Percentiles rank a stretch among this genome's conserved stretches.
Conservation (phyloP, 768 basidiomycete genomes). For the Clavaria fumosa region DNA sequence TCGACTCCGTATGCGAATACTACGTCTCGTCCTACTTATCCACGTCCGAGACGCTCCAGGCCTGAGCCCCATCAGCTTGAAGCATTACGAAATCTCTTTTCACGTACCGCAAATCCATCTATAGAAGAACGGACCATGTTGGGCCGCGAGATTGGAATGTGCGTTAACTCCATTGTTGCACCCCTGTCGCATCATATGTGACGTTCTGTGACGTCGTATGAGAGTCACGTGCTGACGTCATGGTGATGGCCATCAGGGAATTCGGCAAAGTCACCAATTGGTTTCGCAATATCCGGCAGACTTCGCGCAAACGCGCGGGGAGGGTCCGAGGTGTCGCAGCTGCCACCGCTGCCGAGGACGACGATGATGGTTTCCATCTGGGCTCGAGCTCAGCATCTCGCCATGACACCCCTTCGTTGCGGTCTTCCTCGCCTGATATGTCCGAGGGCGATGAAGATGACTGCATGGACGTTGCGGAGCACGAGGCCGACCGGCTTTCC, state of each 20-base stretch:
- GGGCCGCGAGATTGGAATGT: conserved; percentile 68
- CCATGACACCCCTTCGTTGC: conserved; percentile 33
- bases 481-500: conserved; percentile 21
- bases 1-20: no score
- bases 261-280: conserved; percentile 77
- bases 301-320: conserved; percentile 56
- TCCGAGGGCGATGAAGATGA: conserved; percentile 27
- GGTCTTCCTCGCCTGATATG: conserved; percentile 38
- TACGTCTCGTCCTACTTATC: no score
- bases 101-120: conserved; percentile 54
- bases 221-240: conserved; percentile 4
- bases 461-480: conserved; percentile 33
- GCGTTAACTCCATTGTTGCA: conserved; percentile 15
- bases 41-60: conserved; percentile 58
- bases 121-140: conserved; percentile 67
- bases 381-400: conserved; percentile 32
- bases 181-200: background rate
- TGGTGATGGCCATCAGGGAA: conserved; percentile 31
- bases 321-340: no score
- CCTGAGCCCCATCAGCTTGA: conserved; percentile 69
- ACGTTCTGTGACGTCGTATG: background rate
- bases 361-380: conserved; percentile 32
- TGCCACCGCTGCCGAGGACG: conserved; percentile 30
- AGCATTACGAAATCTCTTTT: conserved; percentile 54
- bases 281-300: conserved; percentile 76